Base-by-base conservation (phyloP, 306 rosid genomes). In the Calophaca sinica region DNA sequence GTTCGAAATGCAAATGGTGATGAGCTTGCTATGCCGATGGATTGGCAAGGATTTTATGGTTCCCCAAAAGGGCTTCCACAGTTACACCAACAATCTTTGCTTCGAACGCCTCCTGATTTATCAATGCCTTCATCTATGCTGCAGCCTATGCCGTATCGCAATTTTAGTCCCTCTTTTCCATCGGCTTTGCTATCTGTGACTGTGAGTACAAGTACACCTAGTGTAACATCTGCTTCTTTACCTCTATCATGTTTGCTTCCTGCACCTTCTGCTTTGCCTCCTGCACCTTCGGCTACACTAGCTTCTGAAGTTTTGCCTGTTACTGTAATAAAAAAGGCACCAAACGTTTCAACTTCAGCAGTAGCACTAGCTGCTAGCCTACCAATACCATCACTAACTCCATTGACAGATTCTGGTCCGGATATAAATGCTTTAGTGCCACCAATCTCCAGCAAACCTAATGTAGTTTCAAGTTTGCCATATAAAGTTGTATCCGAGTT, bases 21-120 rank as follows among this genome's bases (percentile, higher is more conserved):
- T 10, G 93, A 91, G 54, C 89, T 93, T 77, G 86, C 93, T 11
- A 71, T 91, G 91, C 96, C 98, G 49, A 85, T 94, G 97, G 91
- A 89, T 80, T 94, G 96, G 97, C 98, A 88, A 86, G 98, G 98
- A 84, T 94, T 88, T 66, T 94, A 94, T 85, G 96, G 94, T 75
- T 87, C 96, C 31, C 86, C 92, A 48, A 88, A 77, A 73, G 98
- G 90, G 57, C 91, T 87, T 78, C 94, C 96, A 62, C 94, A 89
- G 5, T 72, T 91, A 81, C 94, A 84, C 42, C 98, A 91, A 68
- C 98, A 89, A 71, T 69, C 97, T 58, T 79, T 91, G 83, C 86
- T 94, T 80, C 89, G 86, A 59, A 96, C 97, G 11, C 97, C 97
- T 79, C 90, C 87, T 35, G 97, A 94, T 58, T 70, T 94, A 73